phyloP scores from a whole-genome alignment of 2,329 filamentous ascomycete species.

The Microdochium bolleyi region DNA sequence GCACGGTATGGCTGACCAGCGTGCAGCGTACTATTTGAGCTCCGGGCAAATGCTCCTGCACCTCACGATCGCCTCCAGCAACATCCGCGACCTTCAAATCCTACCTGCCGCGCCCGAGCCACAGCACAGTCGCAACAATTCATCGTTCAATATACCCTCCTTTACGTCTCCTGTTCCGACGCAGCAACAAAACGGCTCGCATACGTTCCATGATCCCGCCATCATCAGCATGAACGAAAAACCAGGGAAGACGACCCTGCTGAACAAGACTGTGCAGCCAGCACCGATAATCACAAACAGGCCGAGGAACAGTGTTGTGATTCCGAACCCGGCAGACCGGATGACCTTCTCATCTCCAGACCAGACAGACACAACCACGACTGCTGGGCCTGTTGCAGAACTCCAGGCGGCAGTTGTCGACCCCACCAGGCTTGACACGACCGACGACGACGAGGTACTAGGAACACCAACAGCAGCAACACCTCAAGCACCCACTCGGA shows the following conservation, averaged over 20 bases:
- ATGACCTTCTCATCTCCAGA: slow-evolving; percentile 14
- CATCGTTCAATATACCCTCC: not conserved
- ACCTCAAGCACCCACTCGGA: not conserved
- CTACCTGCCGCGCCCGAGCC: not conserved
- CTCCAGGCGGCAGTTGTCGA: not conserved
- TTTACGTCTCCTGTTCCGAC: not conserved
- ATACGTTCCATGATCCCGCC: slow-evolving; percentile 67
- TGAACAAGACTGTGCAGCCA: slow-evolving; percentile 12
- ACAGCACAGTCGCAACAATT: not conserved
- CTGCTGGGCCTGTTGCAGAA: not conserved
- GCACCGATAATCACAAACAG: slow-evolving; percentile 20
- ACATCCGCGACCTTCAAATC: not conserved
- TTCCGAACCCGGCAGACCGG: slow-evolving; percentile 13
- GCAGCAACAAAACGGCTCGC: slow-evolving; percentile 13
- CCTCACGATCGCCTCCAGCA: not conserved
- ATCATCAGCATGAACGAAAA: slow-evolving; percentile 61
- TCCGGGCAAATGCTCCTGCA: not conserved
- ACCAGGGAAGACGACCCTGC: slow-evolving; percentile 19
- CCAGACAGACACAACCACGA: slow-evolving; percentile 8
- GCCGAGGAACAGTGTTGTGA: slow-evolving; percentile 18
- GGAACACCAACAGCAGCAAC: not conserved
- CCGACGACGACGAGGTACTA: not conserved
- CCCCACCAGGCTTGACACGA: not conserved
- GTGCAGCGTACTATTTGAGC: not conserved
- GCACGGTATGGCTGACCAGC: not conserved